Conservation (phyloP, 78 protist species). For the Dictyostelium firmibasis region DNA sequence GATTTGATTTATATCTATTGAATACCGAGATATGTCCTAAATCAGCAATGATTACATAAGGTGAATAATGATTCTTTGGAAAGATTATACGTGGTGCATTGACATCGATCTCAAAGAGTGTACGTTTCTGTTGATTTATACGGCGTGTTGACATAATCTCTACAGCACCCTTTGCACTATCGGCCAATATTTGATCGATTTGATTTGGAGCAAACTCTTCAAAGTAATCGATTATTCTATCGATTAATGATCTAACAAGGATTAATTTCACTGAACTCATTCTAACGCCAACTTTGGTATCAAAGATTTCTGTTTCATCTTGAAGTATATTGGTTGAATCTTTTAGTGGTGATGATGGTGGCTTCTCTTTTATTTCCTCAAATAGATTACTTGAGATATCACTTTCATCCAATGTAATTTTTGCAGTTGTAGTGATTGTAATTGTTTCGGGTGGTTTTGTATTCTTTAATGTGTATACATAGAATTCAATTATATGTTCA, state of each 20-base stretch:
- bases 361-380: background rate
- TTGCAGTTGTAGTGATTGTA: background rate
- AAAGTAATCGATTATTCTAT: conserved; percentile 32
- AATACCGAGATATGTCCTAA: conserved; percentile 55
- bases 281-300: conserved; percentile 63
- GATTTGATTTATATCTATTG: background rate
- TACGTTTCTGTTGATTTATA: conserved; percentile 22
- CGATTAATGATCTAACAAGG: conserved; percentile 17
- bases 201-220: conserved; percentile 40
- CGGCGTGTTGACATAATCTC: conserved; percentile 19
- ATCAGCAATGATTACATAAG: conserved; percentile 64
- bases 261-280: conserved; percentile 58
- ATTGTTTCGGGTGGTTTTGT: background rate
- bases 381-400: background rate
- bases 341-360: background rate
- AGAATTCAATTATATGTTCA: conserved; percentile 62
- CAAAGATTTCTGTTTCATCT: background rate
- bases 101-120: conserved; percentile 50
- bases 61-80: conserved; percentile 35
- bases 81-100: conserved; percentile 59
- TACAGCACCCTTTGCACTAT: conserved; percentile 73
- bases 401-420: background rate
- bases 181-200: conserved; percentile 32
- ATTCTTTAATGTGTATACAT: conserved; percentile 17
- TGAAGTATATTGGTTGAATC: background rate